Evolutionary conservation across 441 rosid species (phyloP), one percentile per base, ranked within the genome.

Genomic region (Hura crepitans): DNA sequence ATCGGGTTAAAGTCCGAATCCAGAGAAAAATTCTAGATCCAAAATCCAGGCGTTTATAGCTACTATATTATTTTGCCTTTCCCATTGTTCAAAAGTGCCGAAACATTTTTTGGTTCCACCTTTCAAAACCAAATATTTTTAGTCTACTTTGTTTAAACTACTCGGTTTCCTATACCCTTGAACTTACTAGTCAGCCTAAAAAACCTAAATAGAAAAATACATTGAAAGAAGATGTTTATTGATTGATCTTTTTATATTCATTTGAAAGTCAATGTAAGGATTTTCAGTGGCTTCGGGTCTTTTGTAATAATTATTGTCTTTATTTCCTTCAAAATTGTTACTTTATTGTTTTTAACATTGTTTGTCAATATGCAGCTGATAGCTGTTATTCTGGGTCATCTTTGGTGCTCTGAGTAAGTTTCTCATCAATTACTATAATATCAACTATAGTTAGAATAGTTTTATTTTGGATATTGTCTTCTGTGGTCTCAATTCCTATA

Each of bases 361-460:
- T 47, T 46, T 20, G 14, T 78, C 57, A 72, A 73, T 35, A 45
- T 86, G 86, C 97, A 94, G 99, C 80, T 92, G 79, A 74, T 92
- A 75, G 89, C 93, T 42, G 83, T 91, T 39, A 87, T 94, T 66
- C 79, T 94, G 74, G 99, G 99, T 59, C 93, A 94, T 79, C 84
- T 94, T 57, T 94, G 97, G 97, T 94, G 90, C 84, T 84, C 97
- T 11, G 97, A 91, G 98, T 94, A 91, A 87, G 96, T 80, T 63
- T 68, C 58, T 5, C 49, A 71, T 28, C 45, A 25, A 14, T 27
- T 65, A 27, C 54, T 30, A 5, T 65, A 46, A 39, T 23, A 6
- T 72, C 25, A 42, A 43, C 53, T 59, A 18, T 18, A 42, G 23
- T 55, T 54, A 60, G 20, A 43, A 31, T 39, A 74, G 47, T 39